These are phyloP conservation scores for Cystobasidium slooffiae DNA, from an alignment of 1,284 basidiomycete genomes.

Conservation along the genomic window DNA sequence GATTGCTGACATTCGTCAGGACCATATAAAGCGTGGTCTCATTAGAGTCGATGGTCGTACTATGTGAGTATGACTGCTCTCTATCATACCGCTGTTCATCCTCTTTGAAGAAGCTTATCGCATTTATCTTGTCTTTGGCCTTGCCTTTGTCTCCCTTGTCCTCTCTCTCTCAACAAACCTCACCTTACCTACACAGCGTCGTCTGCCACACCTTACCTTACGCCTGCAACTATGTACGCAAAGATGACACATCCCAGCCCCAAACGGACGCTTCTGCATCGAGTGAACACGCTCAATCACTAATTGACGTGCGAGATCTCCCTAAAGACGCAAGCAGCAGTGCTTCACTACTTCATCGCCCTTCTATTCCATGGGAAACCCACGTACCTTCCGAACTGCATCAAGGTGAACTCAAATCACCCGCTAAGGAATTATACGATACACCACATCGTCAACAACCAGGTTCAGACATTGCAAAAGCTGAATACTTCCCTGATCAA, in stretches of 20 bases:
- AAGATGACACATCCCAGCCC: constrained; percentile 15
- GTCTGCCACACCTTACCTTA: constrained; percentile 47
- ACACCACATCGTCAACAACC: background rate
- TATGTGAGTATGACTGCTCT: constrained; percentile 8
- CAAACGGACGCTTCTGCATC: background rate
- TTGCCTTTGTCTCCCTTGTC: background rate
- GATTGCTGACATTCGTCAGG: constrained; percentile 28
- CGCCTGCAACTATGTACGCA: constrained; percentile 40
- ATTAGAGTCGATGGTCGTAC: constrained; percentile 12
- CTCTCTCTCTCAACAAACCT: background rate
- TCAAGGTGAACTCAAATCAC: background rate
- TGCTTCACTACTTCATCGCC: constrained; percentile 4
- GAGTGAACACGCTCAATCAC: background rate
- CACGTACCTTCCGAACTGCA: background rate
- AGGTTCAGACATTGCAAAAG: constrained; percentile 5
- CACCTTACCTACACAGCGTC: constrained; percentile 17
- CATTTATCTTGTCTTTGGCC: background rate
- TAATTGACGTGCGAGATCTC: background rate
- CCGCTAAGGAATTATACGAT: constrained; percentile 6
- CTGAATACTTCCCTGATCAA: background rate
- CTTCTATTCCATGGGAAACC: background rate
- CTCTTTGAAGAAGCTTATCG: background rate
- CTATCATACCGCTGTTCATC: background rate
- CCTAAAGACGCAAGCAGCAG: background rate
- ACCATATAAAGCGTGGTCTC: constrained; percentile 23